These are phyloP conservation scores for Cytospora leucostoma DNA, from an alignment of 2,329 filamentous ascomycete species.

Conservation along the genomic window DNA sequence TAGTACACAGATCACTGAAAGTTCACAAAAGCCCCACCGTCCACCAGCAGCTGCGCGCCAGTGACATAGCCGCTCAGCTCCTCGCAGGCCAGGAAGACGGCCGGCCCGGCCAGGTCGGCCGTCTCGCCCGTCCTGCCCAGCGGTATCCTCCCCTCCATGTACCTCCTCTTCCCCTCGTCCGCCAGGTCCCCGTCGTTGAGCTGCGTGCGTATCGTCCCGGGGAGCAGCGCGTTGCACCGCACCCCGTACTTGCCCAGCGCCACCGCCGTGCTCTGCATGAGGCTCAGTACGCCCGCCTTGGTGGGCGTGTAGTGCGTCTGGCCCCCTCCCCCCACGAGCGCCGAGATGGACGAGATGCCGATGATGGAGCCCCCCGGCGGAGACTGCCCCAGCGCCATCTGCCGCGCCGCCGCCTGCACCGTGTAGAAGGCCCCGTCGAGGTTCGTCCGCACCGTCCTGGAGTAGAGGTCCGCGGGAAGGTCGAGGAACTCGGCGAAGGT, in stretches of 20 bases:
- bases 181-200: constrained; percentile 80
- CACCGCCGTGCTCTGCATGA: constrained; percentile 83
- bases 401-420: constrained; percentile 79
- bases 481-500: constrained; percentile 84
- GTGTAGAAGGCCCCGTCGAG: constrained; percentile 87
- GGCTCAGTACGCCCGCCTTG: constrained; percentile 76
- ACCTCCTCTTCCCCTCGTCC: constrained; percentile 69
- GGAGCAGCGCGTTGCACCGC: constrained; percentile 79
- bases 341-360: constrained; percentile 71
- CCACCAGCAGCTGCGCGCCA: constrained; percentile 80
- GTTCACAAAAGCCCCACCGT: constrained; percentile 89
- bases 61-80: constrained; percentile 79
- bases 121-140: constrained; percentile 73
- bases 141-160: constrained; percentile 82
- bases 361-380: constrained; percentile 78
- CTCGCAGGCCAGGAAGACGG: constrained; percentile 80
- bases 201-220: constrained; percentile 81
- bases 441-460: constrained; percentile 74
- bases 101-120: constrained; percentile 77
- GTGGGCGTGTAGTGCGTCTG: constrained; percentile 89
- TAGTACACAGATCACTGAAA: constrained; percentile 58
- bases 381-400: constrained; percentile 68
- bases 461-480: constrained; percentile 69
- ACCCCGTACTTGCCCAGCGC: constrained; percentile 76
- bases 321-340: constrained; percentile 73